Base-by-base conservation (phyloP, 805 yeast genomes). In the Yarrowia sp. region DNA sequence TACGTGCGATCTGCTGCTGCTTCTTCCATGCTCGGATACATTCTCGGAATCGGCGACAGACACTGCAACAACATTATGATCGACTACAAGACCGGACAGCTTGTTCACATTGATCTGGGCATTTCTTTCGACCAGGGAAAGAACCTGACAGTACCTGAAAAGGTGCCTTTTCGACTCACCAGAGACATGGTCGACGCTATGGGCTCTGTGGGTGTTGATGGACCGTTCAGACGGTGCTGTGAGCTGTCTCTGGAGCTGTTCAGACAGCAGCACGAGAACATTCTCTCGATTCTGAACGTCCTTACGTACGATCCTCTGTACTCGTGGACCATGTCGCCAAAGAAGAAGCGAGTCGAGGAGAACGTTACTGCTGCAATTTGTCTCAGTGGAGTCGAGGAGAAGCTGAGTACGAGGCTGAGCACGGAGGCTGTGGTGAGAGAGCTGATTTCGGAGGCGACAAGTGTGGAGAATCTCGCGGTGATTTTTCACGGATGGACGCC, bases 61-160 rank as follows among this genome's bases (percentile, higher is more conserved):
- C 99, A 94, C 73, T 83, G 96, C 71, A 91, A 91, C 71, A 94
- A 94, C 71, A 86, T 94, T 36, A 73, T 94, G 49, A 70, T 94
- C n/a, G 97, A 94, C 71, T 78, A 79, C 53, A 69, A 72, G n/a
- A 80, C 89, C 0, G 98, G 98, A 0, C 97, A 92, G 68, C 96
- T 97, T 0, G 85, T 94, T 24, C 99, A 96, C 71, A 96, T 94
- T 67, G 99, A 94, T 72, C 76, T 94, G 16, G 99, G 99, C 0
- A 92, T 94, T 46, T 96, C 98, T 0, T 94, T 94, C 76, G 99
- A 94, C 71, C 97, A 91, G 27, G 99, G 98, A 0, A 85, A 82
- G 67, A 74, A 84, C 13, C 76, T 94, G 38, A 86, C 93, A 0
- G 82, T 93, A 8, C 99, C 99, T 0, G 99, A 94, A 69, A 80